Conservation (phyloP, 2,329 filamentous ascomycete species). For the Pseudophaeomoniella oleicola region DNA sequence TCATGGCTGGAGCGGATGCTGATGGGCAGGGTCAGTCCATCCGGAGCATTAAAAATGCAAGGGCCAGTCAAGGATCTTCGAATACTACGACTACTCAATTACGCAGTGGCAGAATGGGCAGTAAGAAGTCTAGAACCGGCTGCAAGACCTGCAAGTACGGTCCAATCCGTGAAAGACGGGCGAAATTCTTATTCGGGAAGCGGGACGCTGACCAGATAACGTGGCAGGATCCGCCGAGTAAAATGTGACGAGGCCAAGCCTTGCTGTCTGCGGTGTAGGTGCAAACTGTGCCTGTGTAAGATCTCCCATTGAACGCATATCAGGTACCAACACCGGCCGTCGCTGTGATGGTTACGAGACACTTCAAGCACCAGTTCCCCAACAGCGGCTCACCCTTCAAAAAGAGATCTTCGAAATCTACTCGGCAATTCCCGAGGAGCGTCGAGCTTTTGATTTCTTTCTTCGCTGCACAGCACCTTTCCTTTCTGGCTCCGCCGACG, state of each 20-base stretch:
- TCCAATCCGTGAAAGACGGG: neutral
- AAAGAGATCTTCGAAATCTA: neutral
- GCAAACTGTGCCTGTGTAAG: neutral
- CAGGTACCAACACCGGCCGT: conserved; percentile 12
- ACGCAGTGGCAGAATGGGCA: too few species aligned
- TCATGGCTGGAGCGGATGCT: too few species aligned
- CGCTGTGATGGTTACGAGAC: conserved; percentile 16
- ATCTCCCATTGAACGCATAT: neutral
- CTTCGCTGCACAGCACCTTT: neutral
- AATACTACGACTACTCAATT: too few species aligned
- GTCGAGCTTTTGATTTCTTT: conserved; percentile 1
- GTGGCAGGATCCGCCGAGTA: conserved; percentile 16
- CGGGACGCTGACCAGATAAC: too few species aligned
- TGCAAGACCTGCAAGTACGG: conserved; percentile 19
- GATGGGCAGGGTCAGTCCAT: too few species aligned
- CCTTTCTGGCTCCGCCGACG: neutral
- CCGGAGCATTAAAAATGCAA: neutral
- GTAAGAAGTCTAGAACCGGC: conserved; percentile 11
- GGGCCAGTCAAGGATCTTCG: neutral
- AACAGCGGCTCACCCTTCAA: neutral
- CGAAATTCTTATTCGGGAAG: conserved; percentile 1
- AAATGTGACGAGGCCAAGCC: conserved; percentile 19
- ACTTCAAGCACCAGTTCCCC: neutral
- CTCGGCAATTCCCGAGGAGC: neutral
- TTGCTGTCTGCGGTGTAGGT: conserved; percentile 13